Evolutionary conservation across 2,329 filamentous ascomycete genomes (phyloP).

Genomic region (Alternaria incomplexa): DNA sequence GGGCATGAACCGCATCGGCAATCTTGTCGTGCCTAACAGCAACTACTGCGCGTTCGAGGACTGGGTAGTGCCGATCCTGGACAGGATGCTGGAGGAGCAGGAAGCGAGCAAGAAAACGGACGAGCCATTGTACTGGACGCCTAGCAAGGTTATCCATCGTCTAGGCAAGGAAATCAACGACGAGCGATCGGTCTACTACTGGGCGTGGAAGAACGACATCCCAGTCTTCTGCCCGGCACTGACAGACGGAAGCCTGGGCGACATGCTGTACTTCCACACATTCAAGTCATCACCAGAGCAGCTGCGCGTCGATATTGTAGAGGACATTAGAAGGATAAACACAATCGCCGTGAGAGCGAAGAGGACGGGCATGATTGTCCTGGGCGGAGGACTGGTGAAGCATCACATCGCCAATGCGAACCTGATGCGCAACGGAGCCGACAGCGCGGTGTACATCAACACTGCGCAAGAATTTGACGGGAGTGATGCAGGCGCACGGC

Average conservation of each 20-base stretch:
- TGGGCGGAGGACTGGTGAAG: constrained; percentile 95
- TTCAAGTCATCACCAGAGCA: constrained; percentile 85
- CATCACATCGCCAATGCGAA: constrained; percentile 98
- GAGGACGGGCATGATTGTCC: constrained; percentile 90
- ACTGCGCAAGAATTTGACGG: constrained; percentile 98
- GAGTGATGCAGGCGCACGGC: constrained; percentile 91
- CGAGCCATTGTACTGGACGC: constrained; percentile 85
- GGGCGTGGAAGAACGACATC: constrained; percentile 96
- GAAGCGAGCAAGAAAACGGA: constrained; percentile 73
- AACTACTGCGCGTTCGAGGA: constrained; percentile 99
- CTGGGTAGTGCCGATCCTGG: constrained; percentile 95
- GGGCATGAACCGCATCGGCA: constrained; percentile 94
- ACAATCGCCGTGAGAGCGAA: constrained; percentile 87
- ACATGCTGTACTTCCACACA: constrained; percentile 99
- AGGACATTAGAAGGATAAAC: constrained; percentile 93
- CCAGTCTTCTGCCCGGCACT: constrained; percentile 96
- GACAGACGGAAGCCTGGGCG: constrained; percentile 92
- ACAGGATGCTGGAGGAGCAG: constrained; percentile 92
- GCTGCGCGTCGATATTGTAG: constrained; percentile 87
- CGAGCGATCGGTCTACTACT: constrained; percentile 91
- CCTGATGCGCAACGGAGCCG: constrained; percentile 95
- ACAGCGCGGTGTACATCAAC: constrained; percentile 97
- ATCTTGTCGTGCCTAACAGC: constrained; percentile 91
- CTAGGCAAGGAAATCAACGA: constrained; percentile 94
- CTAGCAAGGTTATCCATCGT: constrained; percentile 86